phyloP scores from a whole-genome alignment of 2,329 filamentous ascomycete species.

The Hymenoscyphus repandus region DNA sequence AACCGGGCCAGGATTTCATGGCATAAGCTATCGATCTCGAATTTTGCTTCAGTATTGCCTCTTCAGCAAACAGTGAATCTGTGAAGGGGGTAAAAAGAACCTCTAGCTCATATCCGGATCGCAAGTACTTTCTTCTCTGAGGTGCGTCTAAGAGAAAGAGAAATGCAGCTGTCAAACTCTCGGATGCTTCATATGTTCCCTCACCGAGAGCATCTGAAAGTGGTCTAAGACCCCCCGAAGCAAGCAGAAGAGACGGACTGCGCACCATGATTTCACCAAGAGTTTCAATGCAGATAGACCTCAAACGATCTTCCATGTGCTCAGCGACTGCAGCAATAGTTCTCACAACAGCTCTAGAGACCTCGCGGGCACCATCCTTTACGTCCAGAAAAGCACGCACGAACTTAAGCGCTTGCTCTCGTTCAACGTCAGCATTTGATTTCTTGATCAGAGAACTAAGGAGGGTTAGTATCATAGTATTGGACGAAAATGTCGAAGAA shows the following conservation, averaged over 20 bases:
- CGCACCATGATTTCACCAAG: slow-evolving; percentile 86
- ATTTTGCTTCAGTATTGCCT: slow-evolving; percentile 70
- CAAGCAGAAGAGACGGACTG: slow-evolving; percentile 74
- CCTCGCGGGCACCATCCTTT: slow-evolving; percentile 82
- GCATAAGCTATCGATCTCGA: slow-evolving; percentile 89
- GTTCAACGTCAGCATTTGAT: slow-evolving; percentile 91
- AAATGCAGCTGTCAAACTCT: slow-evolving; percentile 82
- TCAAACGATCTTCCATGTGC: slow-evolving; percentile 63
- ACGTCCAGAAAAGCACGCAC: slow-evolving; percentile 92
- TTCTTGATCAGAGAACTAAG: slow-evolving; percentile 81
- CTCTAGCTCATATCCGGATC: slow-evolving; percentile 84
- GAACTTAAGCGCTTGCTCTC: slow-evolving; percentile 96
- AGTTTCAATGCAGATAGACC: slow-evolving; percentile 88
- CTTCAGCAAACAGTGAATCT: slow-evolving; percentile 63
- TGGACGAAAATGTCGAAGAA: not conserved
- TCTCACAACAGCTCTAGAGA: slow-evolving; percentile 80
- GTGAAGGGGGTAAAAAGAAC: slow-evolving; percentile 89
- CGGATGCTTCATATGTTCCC: slow-evolving; percentile 86
- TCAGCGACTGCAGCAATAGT: slow-evolving; percentile 90
- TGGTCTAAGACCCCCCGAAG: slow-evolving; percentile 77
- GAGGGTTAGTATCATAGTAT: slow-evolving; percentile 15
- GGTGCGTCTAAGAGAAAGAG: slow-evolving; percentile 86
- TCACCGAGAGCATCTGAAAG: slow-evolving; percentile 90
- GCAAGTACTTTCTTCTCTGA: slow-evolving; percentile 72
- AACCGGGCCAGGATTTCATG: slow-evolving; percentile 87